phyloP scores from a whole-genome alignment of 768 basidiomycete species.

The Neoboletus magnificus region DNA sequence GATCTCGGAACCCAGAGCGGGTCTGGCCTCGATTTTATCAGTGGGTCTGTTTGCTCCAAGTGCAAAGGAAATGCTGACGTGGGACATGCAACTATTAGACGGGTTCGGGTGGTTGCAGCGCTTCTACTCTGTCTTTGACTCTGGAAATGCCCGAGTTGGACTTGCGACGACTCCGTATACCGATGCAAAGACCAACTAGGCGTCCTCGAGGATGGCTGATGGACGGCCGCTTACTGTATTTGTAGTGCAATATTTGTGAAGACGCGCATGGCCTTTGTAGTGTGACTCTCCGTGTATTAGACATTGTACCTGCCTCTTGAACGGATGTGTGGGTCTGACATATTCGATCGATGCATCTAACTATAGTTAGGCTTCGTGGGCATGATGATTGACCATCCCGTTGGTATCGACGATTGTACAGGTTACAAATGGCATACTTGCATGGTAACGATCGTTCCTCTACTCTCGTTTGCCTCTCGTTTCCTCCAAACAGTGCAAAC shows the following conservation, averaged over 20 bases:
- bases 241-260: not conserved
- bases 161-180: conserved; percentile 40
- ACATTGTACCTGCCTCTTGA: not conserved
- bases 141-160: conserved; percentile 24
- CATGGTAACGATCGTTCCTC: no score
- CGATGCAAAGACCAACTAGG: conserved; percentile 38
- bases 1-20: conserved; percentile 52
- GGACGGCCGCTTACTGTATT: not conserved
- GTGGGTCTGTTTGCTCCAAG: conserved; percentile 32
- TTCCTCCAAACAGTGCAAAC: no score
- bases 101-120: conserved; percentile 59
- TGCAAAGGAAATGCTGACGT: not conserved
- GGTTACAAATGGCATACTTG: no score
- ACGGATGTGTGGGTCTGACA: not conserved
- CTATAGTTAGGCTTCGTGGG: no score
- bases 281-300: not conserved
- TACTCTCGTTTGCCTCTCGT: no score
- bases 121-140: conserved; percentile 56
- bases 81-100: conserved; percentile 31
- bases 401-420: no score
- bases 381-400: no score
- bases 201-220: not conserved
- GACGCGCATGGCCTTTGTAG: not conserved
- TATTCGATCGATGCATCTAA: no score
- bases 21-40: conserved; percentile 63